Conservation (phyloP, 179 eudicot genomes). For the Patellifolia procumbens region DNA sequence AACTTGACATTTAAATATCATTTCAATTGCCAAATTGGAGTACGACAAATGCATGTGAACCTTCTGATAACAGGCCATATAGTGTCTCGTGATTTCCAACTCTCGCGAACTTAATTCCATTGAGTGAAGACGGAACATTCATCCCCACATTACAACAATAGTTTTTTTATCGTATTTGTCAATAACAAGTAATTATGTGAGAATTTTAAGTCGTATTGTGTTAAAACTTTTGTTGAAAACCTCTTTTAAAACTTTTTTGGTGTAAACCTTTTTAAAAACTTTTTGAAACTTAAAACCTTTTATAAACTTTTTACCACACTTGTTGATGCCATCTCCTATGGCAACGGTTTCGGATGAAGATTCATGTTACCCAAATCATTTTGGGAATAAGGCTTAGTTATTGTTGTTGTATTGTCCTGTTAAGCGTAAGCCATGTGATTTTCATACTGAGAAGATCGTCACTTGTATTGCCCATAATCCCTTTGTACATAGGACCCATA, state of each 20-base stretch:
- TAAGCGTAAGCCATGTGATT: no score
- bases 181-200: not conserved
- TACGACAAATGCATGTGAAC: not conserved
- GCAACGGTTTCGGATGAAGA: no score
- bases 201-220: not conserved
- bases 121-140: not conserved
- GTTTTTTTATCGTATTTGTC: not conserved
- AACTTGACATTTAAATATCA: not conserved
- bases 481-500: not conserved
- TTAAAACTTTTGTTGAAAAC: not conserved
- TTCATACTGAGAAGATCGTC: not conserved
- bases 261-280: no score
- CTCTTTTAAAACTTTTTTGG: no score
- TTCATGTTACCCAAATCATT: no score
- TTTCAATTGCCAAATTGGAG: not conserved
- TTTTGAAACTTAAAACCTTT: no score
- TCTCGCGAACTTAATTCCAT: not conserved
- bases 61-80: not conserved
- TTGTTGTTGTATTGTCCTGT: no score
- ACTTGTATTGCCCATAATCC: not conserved
- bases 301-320: no score
- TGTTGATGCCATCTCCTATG: no score
- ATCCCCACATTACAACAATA: not conserved
- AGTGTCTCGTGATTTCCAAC: not conserved
- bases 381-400: no score